Conservation (phyloP, 441 rosid species). For the Melianthus villosus region DNA sequence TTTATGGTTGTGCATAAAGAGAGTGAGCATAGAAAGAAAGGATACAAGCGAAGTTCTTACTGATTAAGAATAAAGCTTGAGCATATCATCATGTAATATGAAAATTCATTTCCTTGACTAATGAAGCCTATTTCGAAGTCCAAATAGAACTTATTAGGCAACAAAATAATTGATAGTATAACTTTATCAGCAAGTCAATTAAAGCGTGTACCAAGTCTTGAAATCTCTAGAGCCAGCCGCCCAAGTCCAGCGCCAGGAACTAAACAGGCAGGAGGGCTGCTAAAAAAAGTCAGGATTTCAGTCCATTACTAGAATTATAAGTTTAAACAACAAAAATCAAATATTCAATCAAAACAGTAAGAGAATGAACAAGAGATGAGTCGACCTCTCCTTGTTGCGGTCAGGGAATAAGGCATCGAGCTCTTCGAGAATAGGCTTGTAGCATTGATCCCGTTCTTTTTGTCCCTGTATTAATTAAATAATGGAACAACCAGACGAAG, state of each 20-base stretch:
- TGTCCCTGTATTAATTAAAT: slow-evolving; percentile 36
- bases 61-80: slow-evolving; percentile 87
- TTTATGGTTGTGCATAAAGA: too few relatives aligned
- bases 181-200: slow-evolving; percentile 4
- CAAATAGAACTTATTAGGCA: too few relatives aligned
- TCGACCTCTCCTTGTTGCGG: slow-evolving; percentile 53
- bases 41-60: slow-evolving; percentile 30
- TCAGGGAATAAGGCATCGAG: slow-evolving; percentile 67
- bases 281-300: slow-evolving; percentile 14
- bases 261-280: slow-evolving; percentile 79
- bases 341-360: too few relatives aligned
- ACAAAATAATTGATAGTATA: too few relatives aligned
- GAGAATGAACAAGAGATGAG: background rate
- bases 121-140: slow-evolving; percentile 58
- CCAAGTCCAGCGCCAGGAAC: slow-evolving; percentile 99
- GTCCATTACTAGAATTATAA: slow-evolving; percentile 1
- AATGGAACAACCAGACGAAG: background rate
- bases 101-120: slow-evolving; percentile 97
- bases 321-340: too few relatives aligned
- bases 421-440: slow-evolving; percentile 83
- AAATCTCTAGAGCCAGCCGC: slow-evolving; percentile 88
- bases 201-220: slow-evolving; percentile 52
- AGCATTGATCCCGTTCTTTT: slow-evolving; percentile 80
- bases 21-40: background rate
- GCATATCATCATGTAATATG: slow-evolving; percentile 99